These are phyloP conservation scores for Ustilago hordei DNA, from an alignment of 1,284 basidiomycete genomes.

Conservation along the genomic window DNA sequence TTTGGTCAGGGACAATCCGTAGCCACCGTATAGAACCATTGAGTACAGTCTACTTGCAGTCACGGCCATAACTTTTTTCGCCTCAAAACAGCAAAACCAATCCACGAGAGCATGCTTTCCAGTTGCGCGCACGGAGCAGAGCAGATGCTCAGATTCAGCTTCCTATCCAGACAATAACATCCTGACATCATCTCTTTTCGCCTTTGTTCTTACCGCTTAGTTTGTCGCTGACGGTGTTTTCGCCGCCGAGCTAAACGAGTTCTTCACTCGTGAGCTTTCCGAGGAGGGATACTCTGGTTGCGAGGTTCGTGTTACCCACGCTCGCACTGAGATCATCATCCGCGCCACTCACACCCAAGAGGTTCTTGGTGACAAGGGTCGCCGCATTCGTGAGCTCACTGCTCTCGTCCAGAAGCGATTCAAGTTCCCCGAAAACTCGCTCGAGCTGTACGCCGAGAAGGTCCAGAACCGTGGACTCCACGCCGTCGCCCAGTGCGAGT, in stretches of 20 bases:
- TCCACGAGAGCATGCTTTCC: constrained; percentile 2
- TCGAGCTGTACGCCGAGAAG: constrained; percentile 99
- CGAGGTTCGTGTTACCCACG: constrained; percentile 99
- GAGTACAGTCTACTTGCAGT: background rate
- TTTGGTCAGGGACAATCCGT: no score
- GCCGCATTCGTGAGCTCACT: constrained; percentile 98
- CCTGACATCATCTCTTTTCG: constrained; percentile 12
- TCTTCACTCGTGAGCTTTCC: constrained; percentile 96
- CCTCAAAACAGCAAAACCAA: background rate
- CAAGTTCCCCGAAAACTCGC: constrained; percentile 97
- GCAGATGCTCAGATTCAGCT: background rate
- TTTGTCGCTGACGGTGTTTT: constrained; percentile 99
- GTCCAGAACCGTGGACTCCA: constrained; percentile 98
- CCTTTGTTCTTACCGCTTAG: constrained; percentile 70
- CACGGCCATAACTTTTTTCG: background rate
- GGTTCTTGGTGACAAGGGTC: constrained; percentile 99
- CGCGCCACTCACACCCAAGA: constrained; percentile 99
- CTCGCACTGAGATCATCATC: constrained; percentile 99
- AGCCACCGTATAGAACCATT: no score
- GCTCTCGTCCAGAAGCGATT: constrained; percentile 99
- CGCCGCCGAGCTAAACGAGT: constrained; percentile 97
- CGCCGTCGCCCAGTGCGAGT: constrained; percentile 98
- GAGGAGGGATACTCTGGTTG: constrained; percentile 99
- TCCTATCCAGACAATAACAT: constrained; percentile 6
- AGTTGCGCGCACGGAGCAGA: constrained; percentile 13